These are phyloP conservation scores for Kalanchoe fedtschenkoi DNA, from an alignment of 164 flowering plant species.

Conservation along the genomic window DNA sequence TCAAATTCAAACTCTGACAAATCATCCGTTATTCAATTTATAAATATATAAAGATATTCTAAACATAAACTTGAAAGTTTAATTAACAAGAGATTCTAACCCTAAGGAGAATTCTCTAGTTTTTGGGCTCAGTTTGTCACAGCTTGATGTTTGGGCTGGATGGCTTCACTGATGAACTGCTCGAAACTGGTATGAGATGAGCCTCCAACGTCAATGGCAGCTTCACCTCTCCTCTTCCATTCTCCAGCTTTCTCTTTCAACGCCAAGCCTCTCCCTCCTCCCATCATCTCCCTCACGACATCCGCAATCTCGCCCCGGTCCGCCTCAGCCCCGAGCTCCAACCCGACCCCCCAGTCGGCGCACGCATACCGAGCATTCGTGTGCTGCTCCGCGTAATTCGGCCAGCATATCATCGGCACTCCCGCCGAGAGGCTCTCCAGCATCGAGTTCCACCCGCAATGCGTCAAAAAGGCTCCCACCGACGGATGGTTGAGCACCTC, in stretches of 20 bases:
- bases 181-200: neutral
- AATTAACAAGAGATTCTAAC: too few species aligned
- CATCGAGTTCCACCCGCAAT: slow-evolving; percentile 5
- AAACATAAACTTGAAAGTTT: too few species aligned
- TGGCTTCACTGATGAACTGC: neutral
- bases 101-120: too few species aligned
- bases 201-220: neutral
- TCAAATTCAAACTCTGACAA: too few species aligned
- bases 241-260: neutral
- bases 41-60: too few species aligned
- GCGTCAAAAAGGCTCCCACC: slow-evolving; percentile 7
- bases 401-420: slow-evolving; percentile 10
- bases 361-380: slow-evolving; percentile 11
- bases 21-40: too few species aligned
- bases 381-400: slow-evolving; percentile 7
- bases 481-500: slow-evolving; percentile 10
- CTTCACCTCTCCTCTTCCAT: slow-evolving; percentile 12
- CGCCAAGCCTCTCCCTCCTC: neutral
- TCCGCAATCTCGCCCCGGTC: slow-evolving; percentile 6
- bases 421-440: slow-evolving; percentile 6
- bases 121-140: too few species aligned
- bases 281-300: slow-evolving; percentile 6
- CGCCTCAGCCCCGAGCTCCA: slow-evolving; percentile 6
- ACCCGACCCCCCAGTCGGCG: slow-evolving; percentile 9
- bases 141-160: neutral